Evolutionary conservation across 2,329 filamentous ascomycete species (phyloP), one percentile per base, ranked within the genome.

Genomic region (Alternaria arbusti): DNA sequence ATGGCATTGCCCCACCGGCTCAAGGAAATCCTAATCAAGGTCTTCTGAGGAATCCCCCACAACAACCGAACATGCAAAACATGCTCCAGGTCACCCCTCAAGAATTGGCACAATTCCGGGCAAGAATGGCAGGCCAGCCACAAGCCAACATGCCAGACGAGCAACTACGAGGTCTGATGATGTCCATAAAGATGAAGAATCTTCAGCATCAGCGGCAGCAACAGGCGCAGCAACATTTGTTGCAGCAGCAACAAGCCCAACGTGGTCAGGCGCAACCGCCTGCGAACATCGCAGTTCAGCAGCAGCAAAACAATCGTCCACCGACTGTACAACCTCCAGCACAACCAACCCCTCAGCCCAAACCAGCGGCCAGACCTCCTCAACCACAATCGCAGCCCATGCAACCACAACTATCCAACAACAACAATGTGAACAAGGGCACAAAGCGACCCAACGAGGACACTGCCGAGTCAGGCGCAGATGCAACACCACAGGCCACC

Each of bases 401-500:
- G 26, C 74, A 76, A 62, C 36, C 70, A 13, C 61, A 51, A 43
- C 43, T 60, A 23, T 61, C 69, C 17, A 73, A 66, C 51, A 69
- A 67, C n/a, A 40, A 40, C 36, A 40, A 67, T 17, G 64, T 52
- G 32, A 74, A 70, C 57, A 73, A 78, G 65, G 72, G 74, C 22
- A 62, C 75, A 17, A 81, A 81, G 69, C 74, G 79, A 36, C 74
- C 78, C 10, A 81, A 77, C 56, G 82, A 84, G 22, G 83, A 84
- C 66, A 72, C 79, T 13, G 65, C 76, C 22, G 82, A 84, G 56
- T 74, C 73, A 11, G 80, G 73, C 54, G 50, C 74, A 63, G 59
- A 81, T 61, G 57, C 63, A 28, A 70, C 74, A 23, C 73, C 79
- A 12, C 80, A 80, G 66, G 77, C 80, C 13, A 72, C 75, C 13